Evolutionary conservation across 2,329 filamentous ascomycete genomes (phyloP).

Genomic region (Pyricularia pennisetigena): DNA sequence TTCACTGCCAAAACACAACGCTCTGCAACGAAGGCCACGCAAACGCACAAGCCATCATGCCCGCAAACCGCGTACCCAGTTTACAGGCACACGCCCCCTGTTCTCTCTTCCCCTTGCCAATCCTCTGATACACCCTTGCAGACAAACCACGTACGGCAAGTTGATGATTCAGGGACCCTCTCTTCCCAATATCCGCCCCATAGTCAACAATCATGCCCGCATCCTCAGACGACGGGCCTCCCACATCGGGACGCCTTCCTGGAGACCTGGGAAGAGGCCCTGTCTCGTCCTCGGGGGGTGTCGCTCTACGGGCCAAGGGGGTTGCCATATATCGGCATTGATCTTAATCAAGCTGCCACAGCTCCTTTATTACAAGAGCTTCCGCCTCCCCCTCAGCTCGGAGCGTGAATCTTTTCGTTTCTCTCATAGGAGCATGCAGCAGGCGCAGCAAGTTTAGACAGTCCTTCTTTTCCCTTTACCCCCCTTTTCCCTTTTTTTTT

Average conservation of each 20-base stretch:
- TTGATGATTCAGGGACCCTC: neutral
- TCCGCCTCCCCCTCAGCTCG: neutral
- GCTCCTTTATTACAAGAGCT: conserved; percentile 1
- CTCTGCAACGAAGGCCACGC: neutral
- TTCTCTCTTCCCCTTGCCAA: neutral
- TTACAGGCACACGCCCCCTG: neutral
- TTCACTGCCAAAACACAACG: neutral
- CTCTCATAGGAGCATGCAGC: neutral
- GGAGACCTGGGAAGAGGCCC: neutral
- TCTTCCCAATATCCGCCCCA: neutral
- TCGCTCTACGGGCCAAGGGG: neutral
- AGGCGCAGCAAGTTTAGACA: conserved; percentile 6
- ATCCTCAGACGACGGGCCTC: neutral
- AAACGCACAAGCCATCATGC: neutral
- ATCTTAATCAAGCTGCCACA: conserved; percentile 2
- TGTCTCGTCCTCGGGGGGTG: neutral
- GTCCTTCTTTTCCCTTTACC: neutral
- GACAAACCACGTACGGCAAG: neutral
- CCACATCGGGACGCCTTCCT: neutral
- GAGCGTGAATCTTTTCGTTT: neutral
- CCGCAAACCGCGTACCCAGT: neutral
- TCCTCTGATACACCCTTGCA: neutral
- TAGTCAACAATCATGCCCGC: neutral
- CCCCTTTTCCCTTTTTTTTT: neutral
- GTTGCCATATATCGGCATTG: neutral